Evolutionary conservation across 208 protist genomes (phyloP).

Genomic region (Crithidia brevicula): DNA sequence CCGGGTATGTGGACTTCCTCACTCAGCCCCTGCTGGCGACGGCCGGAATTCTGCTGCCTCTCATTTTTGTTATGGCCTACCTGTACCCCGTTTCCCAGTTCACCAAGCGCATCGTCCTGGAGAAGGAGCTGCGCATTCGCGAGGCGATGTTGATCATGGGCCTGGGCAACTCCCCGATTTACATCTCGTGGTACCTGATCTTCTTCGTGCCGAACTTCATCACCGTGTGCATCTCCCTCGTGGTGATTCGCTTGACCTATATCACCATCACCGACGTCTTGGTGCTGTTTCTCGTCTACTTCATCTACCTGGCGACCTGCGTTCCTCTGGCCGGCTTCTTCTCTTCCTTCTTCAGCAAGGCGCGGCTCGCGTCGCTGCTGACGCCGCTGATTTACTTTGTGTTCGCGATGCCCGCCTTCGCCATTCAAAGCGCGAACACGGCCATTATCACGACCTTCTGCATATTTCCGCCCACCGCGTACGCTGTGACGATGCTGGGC

Average conservation of each 20-base stretch:
- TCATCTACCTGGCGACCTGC: conserved; percentile 48
- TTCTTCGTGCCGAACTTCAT: conserved; percentile 62
- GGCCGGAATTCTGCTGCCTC: conserved; percentile 44
- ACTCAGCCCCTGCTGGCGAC: conserved; percentile 51
- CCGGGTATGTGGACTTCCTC: conserved; percentile 38
- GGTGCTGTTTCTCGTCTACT: conserved; percentile 62
- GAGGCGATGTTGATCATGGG: conserved; percentile 85
- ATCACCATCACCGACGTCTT: conserved; percentile 54
- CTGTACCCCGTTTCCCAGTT: conserved; percentile 62
- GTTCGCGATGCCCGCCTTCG: conserved; percentile 52
- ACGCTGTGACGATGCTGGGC: conserved; percentile 35
- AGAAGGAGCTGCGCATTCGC: conserved; percentile 80
- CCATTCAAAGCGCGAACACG: conserved; percentile 32
- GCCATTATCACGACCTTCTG: conserved; percentile 27
- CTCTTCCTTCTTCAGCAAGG: conserved; percentile 71
- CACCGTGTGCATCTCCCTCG: conserved; percentile 44
- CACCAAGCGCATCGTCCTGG: conserved; percentile 59
- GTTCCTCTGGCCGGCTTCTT: conserved; percentile 61
- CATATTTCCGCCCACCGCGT: conserved; percentile 50
- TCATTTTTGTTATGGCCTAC: conserved; percentile 61
- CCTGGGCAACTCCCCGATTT: conserved; percentile 43
- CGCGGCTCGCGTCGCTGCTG: conserved; percentile 58
- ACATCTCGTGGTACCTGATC: conserved; percentile 40
- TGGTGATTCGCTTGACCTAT: conserved; percentile 51
- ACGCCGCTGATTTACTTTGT: conserved; percentile 79